A percentile compares a stretch with the other conserved stretches of the same genome.
These are phyloP conservation scores for Beauveria scarabaeidicola DNA, from an alignment of 2,329 filamentous ascomycete species.

Conservation along the genomic window DNA sequence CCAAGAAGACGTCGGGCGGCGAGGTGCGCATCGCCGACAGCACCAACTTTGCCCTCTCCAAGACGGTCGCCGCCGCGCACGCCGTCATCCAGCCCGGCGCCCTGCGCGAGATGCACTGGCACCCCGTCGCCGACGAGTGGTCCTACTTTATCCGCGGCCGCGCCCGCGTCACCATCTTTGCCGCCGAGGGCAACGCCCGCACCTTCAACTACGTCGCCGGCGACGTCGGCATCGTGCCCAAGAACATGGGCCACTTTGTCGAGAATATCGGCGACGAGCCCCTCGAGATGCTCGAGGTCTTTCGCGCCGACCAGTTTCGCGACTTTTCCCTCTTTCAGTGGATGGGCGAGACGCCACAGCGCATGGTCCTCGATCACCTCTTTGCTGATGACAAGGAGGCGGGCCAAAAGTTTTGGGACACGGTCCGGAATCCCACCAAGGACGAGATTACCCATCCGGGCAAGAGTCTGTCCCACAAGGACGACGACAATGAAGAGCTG, in stretches of 20 bases:
- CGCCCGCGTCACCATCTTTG: slow-evolving; percentile 67
- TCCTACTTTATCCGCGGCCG: slow-evolving; percentile 67
- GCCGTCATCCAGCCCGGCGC: slow-evolving; percentile 63
- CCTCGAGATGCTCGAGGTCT: slow-evolving; percentile 68
- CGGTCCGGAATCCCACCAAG: slow-evolving; percentile 54
- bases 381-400: slow-evolving; percentile 54
- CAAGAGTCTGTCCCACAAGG: background rate
- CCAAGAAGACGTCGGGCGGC: slow-evolving; percentile 58
- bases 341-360: slow-evolving; percentile 63
- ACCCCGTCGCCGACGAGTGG: slow-evolving; percentile 72
- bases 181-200: slow-evolving; percentile 56
- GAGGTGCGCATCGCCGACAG: slow-evolving; percentile 67
- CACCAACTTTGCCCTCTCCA: slow-evolving; percentile 66
- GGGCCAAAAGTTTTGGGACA: slow-evolving; percentile 53
- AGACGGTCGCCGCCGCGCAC: slow-evolving; percentile 64
- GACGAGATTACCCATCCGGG: slow-evolving; percentile 39
- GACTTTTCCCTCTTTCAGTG: slow-evolving; percentile 69
- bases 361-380: slow-evolving; percentile 57
- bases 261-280: slow-evolving; percentile 74
- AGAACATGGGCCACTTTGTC: slow-evolving; percentile 73
- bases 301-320: slow-evolving; percentile 61
- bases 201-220: slow-evolving; percentile 71
- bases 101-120: slow-evolving; percentile 76
- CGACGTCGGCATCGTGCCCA: slow-evolving; percentile 69
- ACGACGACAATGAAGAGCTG: background rate